A percentile compares a stretch with the other conserved stretches of the same genome.
Evolutionary conservation across 345 rosid species (phyloP).

Genomic region (Abelmoschus esculentus): DNA sequence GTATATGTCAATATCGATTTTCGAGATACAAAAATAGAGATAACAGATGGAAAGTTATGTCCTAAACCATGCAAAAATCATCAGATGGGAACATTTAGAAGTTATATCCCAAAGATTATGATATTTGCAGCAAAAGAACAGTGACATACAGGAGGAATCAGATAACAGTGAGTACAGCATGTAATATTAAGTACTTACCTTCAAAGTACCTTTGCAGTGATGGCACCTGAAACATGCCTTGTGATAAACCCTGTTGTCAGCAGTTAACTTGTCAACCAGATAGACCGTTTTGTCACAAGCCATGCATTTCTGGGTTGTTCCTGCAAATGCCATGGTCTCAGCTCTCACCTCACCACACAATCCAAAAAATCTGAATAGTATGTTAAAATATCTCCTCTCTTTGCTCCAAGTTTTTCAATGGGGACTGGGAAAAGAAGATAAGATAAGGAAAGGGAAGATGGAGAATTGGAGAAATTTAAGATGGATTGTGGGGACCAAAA

Average conservation of each 20-base stretch:
- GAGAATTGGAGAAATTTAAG: neutral
- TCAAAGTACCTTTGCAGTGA: constrained; percentile 98
- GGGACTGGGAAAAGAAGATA: neutral
- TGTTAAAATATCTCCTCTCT: neutral
- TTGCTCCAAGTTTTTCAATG: neutral
- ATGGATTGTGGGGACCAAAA: constrained; percentile 4
- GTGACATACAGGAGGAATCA: neutral
- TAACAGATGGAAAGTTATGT: neutral
- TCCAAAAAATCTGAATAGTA: neutral
- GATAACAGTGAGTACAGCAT: too few species aligned
- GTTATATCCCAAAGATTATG: neutral
- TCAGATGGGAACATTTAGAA: too few species aligned
- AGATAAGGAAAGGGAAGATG: neutral
- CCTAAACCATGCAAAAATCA: too few species aligned
- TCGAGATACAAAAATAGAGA: neutral
- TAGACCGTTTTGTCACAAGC: constrained; percentile 97
- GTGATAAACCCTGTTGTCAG: constrained; percentile 88
- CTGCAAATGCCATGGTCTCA: constrained; percentile 88
- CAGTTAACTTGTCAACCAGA: constrained; percentile 89
- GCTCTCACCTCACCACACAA: neutral
- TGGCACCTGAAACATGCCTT: constrained; percentile 98
- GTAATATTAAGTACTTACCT: constrained; percentile 33
- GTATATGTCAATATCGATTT: neutral
- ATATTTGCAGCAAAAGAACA: neutral
- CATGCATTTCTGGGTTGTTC: constrained; percentile 99